Evolutionary conservation across 257 asterid species (phyloP), one percentile per base, ranked within the genome.

Genomic region (Henckelia pumila): DNA sequence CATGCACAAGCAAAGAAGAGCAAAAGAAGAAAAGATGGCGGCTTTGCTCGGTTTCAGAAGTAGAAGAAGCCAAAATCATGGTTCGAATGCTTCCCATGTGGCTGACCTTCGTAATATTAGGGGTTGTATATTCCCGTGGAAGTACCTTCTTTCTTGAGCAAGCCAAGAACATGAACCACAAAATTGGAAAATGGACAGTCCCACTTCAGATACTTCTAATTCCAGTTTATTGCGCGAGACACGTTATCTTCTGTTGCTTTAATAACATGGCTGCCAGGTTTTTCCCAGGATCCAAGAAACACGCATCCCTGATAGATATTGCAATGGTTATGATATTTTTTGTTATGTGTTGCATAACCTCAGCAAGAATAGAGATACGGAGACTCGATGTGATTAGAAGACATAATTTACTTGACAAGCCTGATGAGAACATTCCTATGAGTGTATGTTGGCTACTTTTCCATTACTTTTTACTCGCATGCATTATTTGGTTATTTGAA

Each of bases 11-110:
- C 20, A 17, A 9, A 16, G 30, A 56, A 20, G 72, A 56, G 4
- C 56, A 67, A 33, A 40, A 8, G 64, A 19, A 53, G 1, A n/a
- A n/a, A n/a, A 55, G 23, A 33, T 76, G 76, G 76, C 56, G 17
- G 8, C 74, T 56, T 16, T 75, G 81, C 61, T 14, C 69, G 0
- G 57, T 66, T 3, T 22, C 44, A 70, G 70, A 79, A 19, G 80
- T 76, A 0, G 78, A 71, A 67, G 75, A 78, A 24, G 69, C 79
- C n/a, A 70, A 73, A 49, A 60, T 68, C 7, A 63, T 62, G 2
- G 62, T 67, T 3, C 71, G 77, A 6, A 77, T 80, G 75, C 22
- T 80, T 2, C 84, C 83, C 1, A 73, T 80, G 79, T 73, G 78
- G 79, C 22, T 73, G 20, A 59, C 83, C 33, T 80, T 80, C 73